Conservation (phyloP, 179 eudicot genomes). For the Actinidia chinensis region DNA sequence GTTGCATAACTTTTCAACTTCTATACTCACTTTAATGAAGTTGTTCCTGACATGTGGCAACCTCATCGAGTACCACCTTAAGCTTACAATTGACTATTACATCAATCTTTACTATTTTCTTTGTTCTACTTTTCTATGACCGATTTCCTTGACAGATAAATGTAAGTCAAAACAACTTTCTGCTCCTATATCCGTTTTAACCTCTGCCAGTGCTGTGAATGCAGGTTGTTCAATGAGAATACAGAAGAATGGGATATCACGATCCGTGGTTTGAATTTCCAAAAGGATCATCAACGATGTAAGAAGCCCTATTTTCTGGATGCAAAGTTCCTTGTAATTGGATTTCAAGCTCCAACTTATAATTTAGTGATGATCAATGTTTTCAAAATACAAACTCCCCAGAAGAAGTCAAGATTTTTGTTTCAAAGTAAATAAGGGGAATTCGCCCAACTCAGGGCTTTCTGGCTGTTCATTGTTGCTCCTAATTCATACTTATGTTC, state of each 20-base stretch:
- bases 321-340: slow-evolving; percentile 1
- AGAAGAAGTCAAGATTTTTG: background rate
- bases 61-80: background rate
- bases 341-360: background rate
- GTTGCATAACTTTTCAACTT: too few relatives aligned
- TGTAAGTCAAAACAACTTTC: background rate
- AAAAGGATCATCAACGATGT: background rate
- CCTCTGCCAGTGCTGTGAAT: background rate
- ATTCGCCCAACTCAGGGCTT: background rate
- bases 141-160: slow-evolving; percentile 6
- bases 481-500: background rate
- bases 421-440: background rate
- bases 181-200: background rate
- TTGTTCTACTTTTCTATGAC: background rate
- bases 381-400: background rate
- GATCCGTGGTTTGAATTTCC: background rate
- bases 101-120: background rate
- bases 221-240: slow-evolving; percentile 17
- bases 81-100: background rate
- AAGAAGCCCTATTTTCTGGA: background rate
- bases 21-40: too few relatives aligned
- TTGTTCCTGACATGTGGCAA: background rate
- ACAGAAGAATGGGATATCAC: background rate
- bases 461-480: background rate
- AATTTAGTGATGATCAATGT: background rate